These are phyloP conservation scores for Xylaria sp. DNA, from an alignment of 2,329 filamentous ascomycete species.

Conservation along the genomic window DNA sequence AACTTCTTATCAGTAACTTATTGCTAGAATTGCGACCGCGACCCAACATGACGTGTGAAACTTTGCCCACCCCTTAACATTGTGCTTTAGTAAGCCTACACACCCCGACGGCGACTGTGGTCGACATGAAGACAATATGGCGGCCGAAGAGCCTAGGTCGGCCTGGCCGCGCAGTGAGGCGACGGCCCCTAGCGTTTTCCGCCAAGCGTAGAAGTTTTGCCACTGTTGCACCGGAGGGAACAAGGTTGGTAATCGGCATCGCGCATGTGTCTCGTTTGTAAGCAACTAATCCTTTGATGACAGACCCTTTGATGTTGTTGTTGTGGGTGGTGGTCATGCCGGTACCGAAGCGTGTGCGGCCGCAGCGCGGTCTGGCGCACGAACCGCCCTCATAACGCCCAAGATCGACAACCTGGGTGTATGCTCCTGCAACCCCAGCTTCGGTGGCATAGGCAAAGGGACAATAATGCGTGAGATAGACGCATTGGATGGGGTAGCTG, in stretches of 20 bases:
- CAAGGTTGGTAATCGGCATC: slow-evolving; percentile 43
- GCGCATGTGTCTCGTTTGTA: not conserved
- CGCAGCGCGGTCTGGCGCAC: slow-evolving; percentile 86
- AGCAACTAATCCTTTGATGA: slow-evolving; percentile 4
- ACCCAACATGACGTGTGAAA: not conserved
- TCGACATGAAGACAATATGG: slow-evolving; percentile 49
- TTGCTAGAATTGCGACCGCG: slow-evolving; percentile 6
- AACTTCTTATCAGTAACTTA: slow-evolving; percentile 23
- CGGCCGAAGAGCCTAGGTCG: slow-evolving; percentile 44
- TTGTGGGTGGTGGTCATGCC: slow-evolving; percentile 95
- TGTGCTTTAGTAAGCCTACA: not conserved
- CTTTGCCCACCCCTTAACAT: not conserved
- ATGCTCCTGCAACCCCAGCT: slow-evolving; percentile 58
- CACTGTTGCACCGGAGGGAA: slow-evolving; percentile 47
- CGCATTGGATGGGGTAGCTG: slow-evolving; percentile 89
- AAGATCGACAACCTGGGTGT: slow-evolving; percentile 51
- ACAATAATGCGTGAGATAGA: slow-evolving; percentile 96
- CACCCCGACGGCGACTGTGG: not conserved
- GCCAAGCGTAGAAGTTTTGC: slow-evolving; percentile 44
- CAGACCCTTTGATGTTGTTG: slow-evolving; percentile 85
- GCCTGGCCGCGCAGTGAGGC: slow-evolving; percentile 36
- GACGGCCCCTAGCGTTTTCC: slow-evolving; percentile 31
- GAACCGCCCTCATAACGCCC: slow-evolving; percentile 89
- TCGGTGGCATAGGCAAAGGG: slow-evolving; percentile 98
- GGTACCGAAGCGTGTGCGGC: slow-evolving; percentile 94